phyloP scores from a whole-genome alignment of 1,284 basidiomycete genomes.

The Porodaedalea pini region DNA sequence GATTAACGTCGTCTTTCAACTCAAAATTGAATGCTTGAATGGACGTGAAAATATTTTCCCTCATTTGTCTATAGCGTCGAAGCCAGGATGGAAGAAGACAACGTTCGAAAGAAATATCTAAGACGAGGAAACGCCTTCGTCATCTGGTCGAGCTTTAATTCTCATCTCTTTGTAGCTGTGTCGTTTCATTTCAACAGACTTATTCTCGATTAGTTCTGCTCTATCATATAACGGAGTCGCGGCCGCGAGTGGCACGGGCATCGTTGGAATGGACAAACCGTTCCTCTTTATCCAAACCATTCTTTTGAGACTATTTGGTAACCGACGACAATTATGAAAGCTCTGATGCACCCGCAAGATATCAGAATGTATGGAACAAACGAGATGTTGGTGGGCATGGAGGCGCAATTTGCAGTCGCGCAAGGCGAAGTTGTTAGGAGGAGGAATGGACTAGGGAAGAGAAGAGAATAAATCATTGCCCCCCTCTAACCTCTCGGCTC shows the following conservation, averaged over 20 bases:
- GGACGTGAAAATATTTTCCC: too few species aligned
- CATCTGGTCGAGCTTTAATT: background rate
- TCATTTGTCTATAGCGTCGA: too few species aligned
- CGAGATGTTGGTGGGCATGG: constrained; percentile 45
- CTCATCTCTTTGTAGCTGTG: background rate
- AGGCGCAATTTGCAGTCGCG: constrained; percentile 38
- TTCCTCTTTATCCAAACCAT: constrained; percentile 43
- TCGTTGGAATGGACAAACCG: background rate
- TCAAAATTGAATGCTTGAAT: too few species aligned
- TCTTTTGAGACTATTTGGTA: constrained; percentile 38
- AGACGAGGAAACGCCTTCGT: background rate
- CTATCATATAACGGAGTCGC: constrained; percentile 18
- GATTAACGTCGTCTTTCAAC: background rate
- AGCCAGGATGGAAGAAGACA: background rate
- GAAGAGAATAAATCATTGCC: constrained; percentile 31
- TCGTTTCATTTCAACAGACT: background rate
- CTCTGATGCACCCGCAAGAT: constrained; percentile 44
- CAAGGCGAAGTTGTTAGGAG: constrained; percentile 29
- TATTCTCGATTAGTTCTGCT: background rate
- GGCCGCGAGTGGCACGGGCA: background rate
- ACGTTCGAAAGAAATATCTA: background rate
- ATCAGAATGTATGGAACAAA: constrained; percentile 55
- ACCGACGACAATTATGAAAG: constrained; percentile 40
- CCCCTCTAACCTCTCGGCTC: background rate
- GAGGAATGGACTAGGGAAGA: constrained; percentile 34